Percentiles rank a stretch among this genome's conserved stretches.
Evolutionary conservation across 139 green algal species (phyloP).

Genomic region (Chlorella sp.): DNA sequence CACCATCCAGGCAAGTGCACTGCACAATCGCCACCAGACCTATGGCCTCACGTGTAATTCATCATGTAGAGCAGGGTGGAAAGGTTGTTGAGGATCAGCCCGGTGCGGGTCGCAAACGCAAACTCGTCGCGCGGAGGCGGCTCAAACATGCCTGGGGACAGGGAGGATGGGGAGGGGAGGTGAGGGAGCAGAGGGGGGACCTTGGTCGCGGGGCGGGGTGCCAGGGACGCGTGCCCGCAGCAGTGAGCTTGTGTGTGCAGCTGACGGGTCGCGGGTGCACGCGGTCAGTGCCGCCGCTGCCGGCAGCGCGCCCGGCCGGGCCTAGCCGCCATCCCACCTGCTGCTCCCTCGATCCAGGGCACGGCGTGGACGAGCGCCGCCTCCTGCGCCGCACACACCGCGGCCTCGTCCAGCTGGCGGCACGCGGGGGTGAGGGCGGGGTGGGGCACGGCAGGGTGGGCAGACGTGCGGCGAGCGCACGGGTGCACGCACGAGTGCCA

Average conservation of each 20-base stretch:
- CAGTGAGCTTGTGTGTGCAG: background rate
- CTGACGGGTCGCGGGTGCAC: too few species aligned
- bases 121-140: conserved; percentile 24
- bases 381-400: conserved; percentile 19
- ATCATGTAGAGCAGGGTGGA: conserved; percentile 12
- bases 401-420: conserved; percentile 16
- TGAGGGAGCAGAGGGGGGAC: background rate
- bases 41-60: too few species aligned
- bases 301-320: too few species aligned
- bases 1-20: too few species aligned
- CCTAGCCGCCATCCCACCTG: background rate
- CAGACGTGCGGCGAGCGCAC: too few species aligned
- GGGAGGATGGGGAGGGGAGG: background rate
- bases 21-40: too few species aligned
- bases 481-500: too few species aligned
- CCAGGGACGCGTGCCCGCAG: background rate
- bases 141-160: conserved; percentile 40
- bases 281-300: too few species aligned
- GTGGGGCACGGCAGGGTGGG: too few species aligned
- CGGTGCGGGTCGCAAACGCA: conserved; percentile 24
- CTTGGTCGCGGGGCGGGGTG: background rate
- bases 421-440: too few species aligned
- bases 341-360: conserved; percentile 22
- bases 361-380: conserved; percentile 36
- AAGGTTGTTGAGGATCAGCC: conserved; percentile 25